Conservation (phyloP, 768 basidiomycete species). For the Porphyrellus cyaneotinctus region DNA sequence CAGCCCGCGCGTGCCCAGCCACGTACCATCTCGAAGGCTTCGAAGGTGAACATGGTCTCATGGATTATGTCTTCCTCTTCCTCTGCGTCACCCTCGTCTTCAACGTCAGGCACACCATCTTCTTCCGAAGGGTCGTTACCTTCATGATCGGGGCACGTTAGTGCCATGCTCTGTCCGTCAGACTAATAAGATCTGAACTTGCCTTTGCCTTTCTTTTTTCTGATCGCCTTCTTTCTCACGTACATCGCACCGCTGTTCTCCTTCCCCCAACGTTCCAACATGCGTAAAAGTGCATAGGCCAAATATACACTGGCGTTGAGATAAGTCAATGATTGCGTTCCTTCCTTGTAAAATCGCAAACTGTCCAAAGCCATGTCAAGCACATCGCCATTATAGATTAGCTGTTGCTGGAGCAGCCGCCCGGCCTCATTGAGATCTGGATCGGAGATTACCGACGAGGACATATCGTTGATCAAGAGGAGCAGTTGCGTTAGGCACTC, state of each 20-base stretch:
- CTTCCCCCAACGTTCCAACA: constrained; percentile 88
- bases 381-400: constrained; percentile 94
- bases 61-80: constrained; percentile 62
- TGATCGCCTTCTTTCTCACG: constrained; percentile 59
- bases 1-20: constrained; percentile 13
- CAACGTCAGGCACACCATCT: constrained; percentile 64
- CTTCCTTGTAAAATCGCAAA: constrained; percentile 73
- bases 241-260: constrained; percentile 62
- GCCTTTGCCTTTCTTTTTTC: constrained; percentile 47
- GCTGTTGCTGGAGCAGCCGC: constrained; percentile 76
- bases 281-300: constrained; percentile 77
- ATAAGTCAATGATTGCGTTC: constrained; percentile 74
- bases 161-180: constrained; percentile 10
- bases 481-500: constrained; percentile 92
- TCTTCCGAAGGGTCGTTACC: constrained; percentile 44
- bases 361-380: constrained; percentile 84
- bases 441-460: constrained; percentile 41
- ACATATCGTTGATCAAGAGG: constrained; percentile 83
- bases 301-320: constrained; percentile 84
- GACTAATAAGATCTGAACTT: constrained; percentile 35
- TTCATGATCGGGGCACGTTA: constrained; percentile 17
- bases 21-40: constrained; percentile 82
- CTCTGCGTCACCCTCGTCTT: constrained; percentile 56
- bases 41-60: constrained; percentile 90
- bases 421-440: constrained; percentile 65